Conservation (phyloP, 108 stramenopile species). For the Aurantiochytrium sp. region DNA sequence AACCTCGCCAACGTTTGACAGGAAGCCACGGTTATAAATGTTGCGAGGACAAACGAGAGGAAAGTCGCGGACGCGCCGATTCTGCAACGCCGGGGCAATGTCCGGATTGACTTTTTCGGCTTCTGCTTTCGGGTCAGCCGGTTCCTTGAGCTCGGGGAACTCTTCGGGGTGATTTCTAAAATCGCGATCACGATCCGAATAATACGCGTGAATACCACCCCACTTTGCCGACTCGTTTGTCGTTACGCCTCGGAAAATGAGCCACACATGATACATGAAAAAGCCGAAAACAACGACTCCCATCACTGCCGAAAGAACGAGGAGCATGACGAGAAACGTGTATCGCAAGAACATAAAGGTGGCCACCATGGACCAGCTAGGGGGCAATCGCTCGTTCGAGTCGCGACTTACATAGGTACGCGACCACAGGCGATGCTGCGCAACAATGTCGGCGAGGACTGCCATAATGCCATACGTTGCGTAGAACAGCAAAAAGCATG, state of each 20-base stretch:
- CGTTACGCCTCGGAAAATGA: constrained; percentile 37
- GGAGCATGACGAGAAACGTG: background rate
- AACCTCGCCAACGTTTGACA: background rate
- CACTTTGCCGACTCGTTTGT: constrained; percentile 47
- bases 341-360: background rate
- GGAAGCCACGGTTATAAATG: background rate
- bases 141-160: background rate
- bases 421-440: background rate
- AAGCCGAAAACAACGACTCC: constrained; percentile 36
- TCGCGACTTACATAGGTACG: background rate
- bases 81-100: background rate
- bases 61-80: background rate
- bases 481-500: constrained; percentile 2
- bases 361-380: background rate
- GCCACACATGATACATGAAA: constrained; percentile 34
- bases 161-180: background rate
- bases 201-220: background rate
- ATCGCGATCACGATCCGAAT: background rate
- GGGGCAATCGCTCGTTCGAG: background rate
- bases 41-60: background rate
- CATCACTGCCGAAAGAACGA: constrained; percentile 35
- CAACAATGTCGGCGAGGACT: background rate
- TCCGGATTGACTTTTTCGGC: constrained; percentile 3
- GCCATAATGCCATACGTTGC: background rate
- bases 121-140: background rate